These are phyloP conservation scores for Fusarium caatingaense DNA, from an alignment of 2,329 filamentous ascomycete species.

Conservation along the genomic window DNA sequence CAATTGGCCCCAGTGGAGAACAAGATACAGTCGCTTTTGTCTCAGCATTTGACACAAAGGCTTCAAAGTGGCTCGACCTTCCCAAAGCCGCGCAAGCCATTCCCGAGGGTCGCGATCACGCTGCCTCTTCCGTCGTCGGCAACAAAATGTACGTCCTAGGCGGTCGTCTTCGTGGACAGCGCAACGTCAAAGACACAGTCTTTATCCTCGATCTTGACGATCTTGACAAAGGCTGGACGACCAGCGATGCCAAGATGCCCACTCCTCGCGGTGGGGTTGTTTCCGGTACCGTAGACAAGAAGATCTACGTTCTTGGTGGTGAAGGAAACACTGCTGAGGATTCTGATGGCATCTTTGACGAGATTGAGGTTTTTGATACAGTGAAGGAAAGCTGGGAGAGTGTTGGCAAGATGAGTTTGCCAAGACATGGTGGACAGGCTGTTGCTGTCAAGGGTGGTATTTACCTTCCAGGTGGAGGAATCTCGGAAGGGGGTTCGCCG, in stretches of 20 bases:
- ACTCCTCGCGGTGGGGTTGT: slow-evolving; percentile 51
- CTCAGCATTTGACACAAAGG: slow-evolving; percentile 47
- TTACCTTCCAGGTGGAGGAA: slow-evolving; percentile 53
- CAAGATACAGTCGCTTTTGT: slow-evolving; percentile 48
- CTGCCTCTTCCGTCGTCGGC: slow-evolving; percentile 45
- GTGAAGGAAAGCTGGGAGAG: slow-evolving; percentile 44
- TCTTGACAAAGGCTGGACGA: slow-evolving; percentile 45
- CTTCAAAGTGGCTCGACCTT: slow-evolving; percentile 44
- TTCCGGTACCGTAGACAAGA: slow-evolving; percentile 45
- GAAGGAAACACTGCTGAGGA: slow-evolving; percentile 48
- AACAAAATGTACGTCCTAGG: slow-evolving; percentile 53
- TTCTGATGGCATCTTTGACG: slow-evolving; percentile 43
- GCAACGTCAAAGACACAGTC: slow-evolving; percentile 50
- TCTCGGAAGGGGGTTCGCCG: slow-evolving; percentile 30
- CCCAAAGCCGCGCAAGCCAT: slow-evolving; percentile 43
- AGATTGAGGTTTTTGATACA: slow-evolving; percentile 49
- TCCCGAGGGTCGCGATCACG: slow-evolving; percentile 53
- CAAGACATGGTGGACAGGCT: slow-evolving; percentile 51
- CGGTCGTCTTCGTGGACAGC: slow-evolving; percentile 48
- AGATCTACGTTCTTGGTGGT: slow-evolving; percentile 53
- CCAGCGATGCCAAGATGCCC: slow-evolving; percentile 49
- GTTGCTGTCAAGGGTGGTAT: slow-evolving; percentile 44
- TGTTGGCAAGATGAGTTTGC: slow-evolving; percentile 47
- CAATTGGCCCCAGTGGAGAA: slow-evolving; percentile 1
- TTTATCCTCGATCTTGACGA: slow-evolving; percentile 50